A percentile compares a stretch with the other conserved stretches of the same genome.
Evolutionary conservation across 2,329 filamentous ascomycete genomes (phyloP).

Genomic region (Boeremia lycopersici): DNA sequence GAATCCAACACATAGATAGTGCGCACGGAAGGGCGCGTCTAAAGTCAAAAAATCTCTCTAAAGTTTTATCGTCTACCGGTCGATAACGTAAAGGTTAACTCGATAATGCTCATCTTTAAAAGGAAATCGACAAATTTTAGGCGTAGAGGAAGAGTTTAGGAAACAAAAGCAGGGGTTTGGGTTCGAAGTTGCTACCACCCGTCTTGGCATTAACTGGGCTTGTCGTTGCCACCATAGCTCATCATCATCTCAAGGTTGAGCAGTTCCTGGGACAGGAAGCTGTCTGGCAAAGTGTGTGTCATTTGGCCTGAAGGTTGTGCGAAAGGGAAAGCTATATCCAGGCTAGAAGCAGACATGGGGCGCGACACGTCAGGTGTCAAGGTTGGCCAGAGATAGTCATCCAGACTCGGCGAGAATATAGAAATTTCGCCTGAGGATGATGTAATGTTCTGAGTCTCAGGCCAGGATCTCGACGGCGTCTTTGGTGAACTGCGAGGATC

Average conservation of each 20-base stretch:
- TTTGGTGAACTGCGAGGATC: not conserved
- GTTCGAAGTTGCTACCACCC: not conserved
- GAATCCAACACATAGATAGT: not conserved
- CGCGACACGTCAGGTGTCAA: not conserved
- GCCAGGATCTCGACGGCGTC: not conserved
- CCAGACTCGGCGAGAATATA: not conserved
- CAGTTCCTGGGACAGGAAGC: not conserved
- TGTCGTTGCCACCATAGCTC: not conserved
- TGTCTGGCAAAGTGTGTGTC: not conserved
- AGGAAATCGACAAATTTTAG: not conserved
- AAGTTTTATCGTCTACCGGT: not conserved
- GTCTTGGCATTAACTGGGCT: not conserved
- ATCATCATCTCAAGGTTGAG: conserved; percentile 1
- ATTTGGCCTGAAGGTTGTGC: not conserved
- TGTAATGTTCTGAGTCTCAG: not conserved
- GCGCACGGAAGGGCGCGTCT: not conserved
- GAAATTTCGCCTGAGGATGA: not conserved
- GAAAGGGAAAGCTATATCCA: conserved; percentile 4
- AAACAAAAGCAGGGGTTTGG: not conserved
- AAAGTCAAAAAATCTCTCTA: not conserved
- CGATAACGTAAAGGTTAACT: not conserved
- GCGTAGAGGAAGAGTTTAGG: not conserved
- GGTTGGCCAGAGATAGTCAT: not conserved
- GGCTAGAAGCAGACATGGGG: conserved; percentile 5
- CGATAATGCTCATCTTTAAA: too few species aligned